These are phyloP conservation scores for Fusarium sarcochroum DNA, from an alignment of 2,329 filamentous ascomycete genomes.

Conservation along the genomic window DNA sequence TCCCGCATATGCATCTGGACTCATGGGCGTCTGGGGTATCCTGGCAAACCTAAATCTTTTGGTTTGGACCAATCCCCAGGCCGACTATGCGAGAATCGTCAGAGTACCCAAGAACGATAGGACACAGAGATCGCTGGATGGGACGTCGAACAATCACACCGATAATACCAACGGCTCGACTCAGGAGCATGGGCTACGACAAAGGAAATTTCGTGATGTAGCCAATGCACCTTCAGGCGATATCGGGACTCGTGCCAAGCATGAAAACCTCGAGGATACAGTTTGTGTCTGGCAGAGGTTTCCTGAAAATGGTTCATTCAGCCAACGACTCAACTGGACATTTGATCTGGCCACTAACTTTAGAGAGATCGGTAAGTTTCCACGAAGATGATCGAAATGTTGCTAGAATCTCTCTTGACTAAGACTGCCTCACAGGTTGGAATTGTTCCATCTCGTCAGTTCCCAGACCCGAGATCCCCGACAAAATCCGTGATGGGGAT, in stretches of 20 bases:
- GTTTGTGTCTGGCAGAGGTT: slow-evolving; percentile 74
- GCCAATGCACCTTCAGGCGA: slow-evolving; percentile 4
- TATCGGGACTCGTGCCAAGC: slow-evolving; percentile 1
- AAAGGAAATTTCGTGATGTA: slow-evolving; percentile 28
- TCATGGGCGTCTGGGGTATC: slow-evolving; percentile 66
- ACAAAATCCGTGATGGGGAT: slow-evolving; percentile 51
- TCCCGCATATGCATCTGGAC: slow-evolving; percentile 64
- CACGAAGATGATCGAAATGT: background rate
- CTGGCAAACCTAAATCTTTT: slow-evolving; percentile 65
- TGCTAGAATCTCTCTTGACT: background rate
- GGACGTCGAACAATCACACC: background rate
- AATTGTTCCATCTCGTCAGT: slow-evolving; percentile 67
- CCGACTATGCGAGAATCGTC: slow-evolving; percentile 67
- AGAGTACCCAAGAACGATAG: slow-evolving; percentile 47
- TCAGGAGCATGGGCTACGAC: slow-evolving; percentile 30
- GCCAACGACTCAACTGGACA: slow-evolving; percentile 67
- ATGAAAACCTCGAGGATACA: slow-evolving; percentile 46
- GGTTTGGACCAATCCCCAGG: slow-evolving; percentile 69
- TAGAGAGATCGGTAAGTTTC: slow-evolving; percentile 65
- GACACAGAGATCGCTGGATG: background rate
- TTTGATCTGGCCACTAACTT: slow-evolving; percentile 68
- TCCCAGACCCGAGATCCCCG: slow-evolving; percentile 61
- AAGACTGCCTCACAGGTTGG: slow-evolving; percentile 61
- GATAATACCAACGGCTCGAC: background rate
- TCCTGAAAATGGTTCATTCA: slow-evolving; percentile 64